Evolutionary conservation across 805 yeast species (phyloP).

Genomic region (Schizosaccharomyces osmophilus): DNA sequence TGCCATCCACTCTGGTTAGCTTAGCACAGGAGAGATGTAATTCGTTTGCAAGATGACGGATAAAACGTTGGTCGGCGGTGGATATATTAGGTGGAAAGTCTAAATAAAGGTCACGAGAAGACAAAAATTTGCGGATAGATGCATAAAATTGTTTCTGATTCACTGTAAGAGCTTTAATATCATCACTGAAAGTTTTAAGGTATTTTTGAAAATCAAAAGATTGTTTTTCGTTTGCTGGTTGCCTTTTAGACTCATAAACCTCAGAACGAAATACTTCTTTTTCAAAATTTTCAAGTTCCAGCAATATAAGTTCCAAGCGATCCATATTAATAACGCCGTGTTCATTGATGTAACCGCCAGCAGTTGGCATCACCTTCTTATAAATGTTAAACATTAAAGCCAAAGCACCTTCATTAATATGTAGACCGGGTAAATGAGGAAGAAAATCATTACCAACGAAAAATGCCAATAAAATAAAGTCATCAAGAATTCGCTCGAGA

Average conservation of each 20-base stretch:
- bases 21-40: background rate
- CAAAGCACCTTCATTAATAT: constrained; percentile 85
- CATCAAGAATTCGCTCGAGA: constrained; percentile 78
- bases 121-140: background rate
- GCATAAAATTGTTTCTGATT: background rate
- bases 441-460: constrained; percentile 95
- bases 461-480: constrained; percentile 71
- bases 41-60: background rate
- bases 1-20: background rate
- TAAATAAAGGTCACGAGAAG: background rate
- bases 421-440: constrained; percentile 85
- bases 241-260: constrained; percentile 9
- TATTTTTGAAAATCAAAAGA: background rate
- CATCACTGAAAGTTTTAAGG: background rate
- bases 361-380: constrained; percentile 45
- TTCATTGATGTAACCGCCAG: constrained; percentile 69
- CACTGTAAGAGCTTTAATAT: background rate
- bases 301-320: constrained; percentile 52
- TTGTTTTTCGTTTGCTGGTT: background rate
- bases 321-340: constrained; percentile 56
- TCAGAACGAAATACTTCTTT: constrained; percentile 66
- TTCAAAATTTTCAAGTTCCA: constrained; percentile 55
- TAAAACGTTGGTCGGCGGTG: background rate
- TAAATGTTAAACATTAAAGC: constrained; percentile 77
- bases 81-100: background rate